Evolutionary conservation across 768 basidiomycete species (phyloP).

Genomic region (Mycena vulgaris): DNA sequence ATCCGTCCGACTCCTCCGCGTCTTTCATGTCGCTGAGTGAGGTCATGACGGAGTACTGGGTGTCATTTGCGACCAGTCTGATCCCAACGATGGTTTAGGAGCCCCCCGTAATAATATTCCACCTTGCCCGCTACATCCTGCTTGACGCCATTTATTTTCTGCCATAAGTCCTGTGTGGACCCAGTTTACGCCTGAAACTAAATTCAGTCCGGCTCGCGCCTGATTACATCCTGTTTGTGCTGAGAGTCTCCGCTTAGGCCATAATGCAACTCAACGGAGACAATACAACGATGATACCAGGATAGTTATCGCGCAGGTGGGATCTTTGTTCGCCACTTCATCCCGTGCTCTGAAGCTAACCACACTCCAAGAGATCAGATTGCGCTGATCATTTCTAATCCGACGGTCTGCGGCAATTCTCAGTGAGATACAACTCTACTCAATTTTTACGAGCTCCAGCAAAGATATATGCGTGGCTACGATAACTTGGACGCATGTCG

Average conservation of each 20-base stretch:
- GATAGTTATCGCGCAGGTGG: conserved; percentile 42
- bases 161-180: conserved; percentile 18
- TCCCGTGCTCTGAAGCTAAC: no score
- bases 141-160: not conserved
- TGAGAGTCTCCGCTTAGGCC: conserved; percentile 38
- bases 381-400: no score
- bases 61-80: conserved; percentile 57
- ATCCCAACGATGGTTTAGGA: conserved; percentile 57
- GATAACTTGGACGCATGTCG: no score
- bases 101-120: conserved; percentile 42
- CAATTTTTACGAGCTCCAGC: no score
- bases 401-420: no score
- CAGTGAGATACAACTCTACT: no score
- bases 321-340: no score
- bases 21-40: conserved; percentile 47
- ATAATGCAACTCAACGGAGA: conserved; percentile 54
- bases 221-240: not conserved
- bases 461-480: no score
- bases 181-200: conserved; percentile 11
- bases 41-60: conserved; percentile 60
- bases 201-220: not conserved
- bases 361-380: no score
- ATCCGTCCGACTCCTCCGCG: conserved; percentile 43
- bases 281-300: conserved; percentile 53
- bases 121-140: not conserved